Percentiles rank a stretch among this genome's conserved stretches.
phyloP scores from a whole-genome alignment of 306 rosid species.

The Castanea mollissima region DNA sequence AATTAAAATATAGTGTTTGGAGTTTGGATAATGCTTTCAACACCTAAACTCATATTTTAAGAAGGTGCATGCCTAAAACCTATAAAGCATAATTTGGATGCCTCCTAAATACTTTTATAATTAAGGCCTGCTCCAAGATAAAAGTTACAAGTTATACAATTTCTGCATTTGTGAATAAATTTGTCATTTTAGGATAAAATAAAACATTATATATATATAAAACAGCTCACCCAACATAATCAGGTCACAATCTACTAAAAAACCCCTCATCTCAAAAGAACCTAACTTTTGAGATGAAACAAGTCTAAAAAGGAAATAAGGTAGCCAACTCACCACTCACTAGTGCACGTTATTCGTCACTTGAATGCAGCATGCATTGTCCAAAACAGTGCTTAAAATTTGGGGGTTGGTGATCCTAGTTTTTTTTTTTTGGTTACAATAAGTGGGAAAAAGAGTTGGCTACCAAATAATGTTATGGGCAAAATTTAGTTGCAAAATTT shows the following conservation, averaged over 20 bases:
- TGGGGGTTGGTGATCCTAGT: slow-evolving; percentile 19
- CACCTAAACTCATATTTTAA: neutral
- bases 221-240: slow-evolving; percentile 6
- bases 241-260: slow-evolving; percentile 13
- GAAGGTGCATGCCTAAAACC: neutral
- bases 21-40: slow-evolving; percentile 22
- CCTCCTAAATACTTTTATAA: no score
- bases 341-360: neutral
- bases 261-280: slow-evolving; percentile 17
- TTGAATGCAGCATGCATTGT: slow-evolving; percentile 11
- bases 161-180: slow-evolving; percentile 8
- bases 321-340: neutral
- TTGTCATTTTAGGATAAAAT: neutral
- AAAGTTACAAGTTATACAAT: no score
- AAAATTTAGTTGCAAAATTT: no score
- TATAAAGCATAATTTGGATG: no score
- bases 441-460: no score
- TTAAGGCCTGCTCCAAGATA: no score
- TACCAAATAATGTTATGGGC: no score
- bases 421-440: no score
- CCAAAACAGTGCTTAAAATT: slow-evolving; percentile 5
- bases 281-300: slow-evolving; percentile 14
- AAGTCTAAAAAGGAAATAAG: neutral
- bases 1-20: neutral
- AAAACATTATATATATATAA: no score